Evolutionary conservation across 495 filamentous ascomycete species (phyloP).

Genomic region (Aspergillus leporis): DNA sequence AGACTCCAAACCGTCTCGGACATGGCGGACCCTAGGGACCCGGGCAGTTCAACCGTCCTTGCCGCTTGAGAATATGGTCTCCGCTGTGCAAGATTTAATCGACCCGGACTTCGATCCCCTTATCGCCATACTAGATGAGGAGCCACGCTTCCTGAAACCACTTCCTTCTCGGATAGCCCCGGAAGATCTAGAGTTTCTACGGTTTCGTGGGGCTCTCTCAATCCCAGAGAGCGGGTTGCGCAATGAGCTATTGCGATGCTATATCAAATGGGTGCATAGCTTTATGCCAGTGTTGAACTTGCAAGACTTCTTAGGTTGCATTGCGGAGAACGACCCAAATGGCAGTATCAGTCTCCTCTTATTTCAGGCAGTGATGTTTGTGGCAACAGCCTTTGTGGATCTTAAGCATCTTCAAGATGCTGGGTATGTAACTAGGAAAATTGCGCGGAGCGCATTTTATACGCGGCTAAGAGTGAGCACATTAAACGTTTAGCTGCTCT

Average conservation of each 20-base stretch:
- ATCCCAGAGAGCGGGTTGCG: slow-evolving; percentile 65
- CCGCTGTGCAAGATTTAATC: slow-evolving; percentile 44
- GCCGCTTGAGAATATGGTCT: slow-evolving; percentile 44
- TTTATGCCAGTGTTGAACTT: slow-evolving; percentile 82
- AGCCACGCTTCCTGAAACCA: slow-evolving; percentile 54
- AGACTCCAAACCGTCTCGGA: slow-evolving; percentile 28
- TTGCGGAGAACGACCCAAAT: slow-evolving; percentile 58
- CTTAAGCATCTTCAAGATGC: slow-evolving; percentile 63
- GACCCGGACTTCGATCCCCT: slow-evolving; percentile 48
- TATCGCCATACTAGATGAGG: slow-evolving; percentile 43
- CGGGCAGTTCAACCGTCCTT: slow-evolving; percentile 37
- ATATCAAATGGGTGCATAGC: slow-evolving; percentile 81
- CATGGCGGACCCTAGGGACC: slow-evolving; percentile 33
- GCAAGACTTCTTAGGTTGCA: slow-evolving; percentile 63
- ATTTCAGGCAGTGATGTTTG: slow-evolving; percentile 81
- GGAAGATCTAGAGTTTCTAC: slow-evolving; percentile 72
- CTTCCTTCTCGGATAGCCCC: slow-evolving; percentile 53
- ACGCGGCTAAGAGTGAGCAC: slow-evolving; percentile 67
- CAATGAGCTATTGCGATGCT: slow-evolving; percentile 69
- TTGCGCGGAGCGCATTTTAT: slow-evolving; percentile 75
- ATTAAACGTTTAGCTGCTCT: not conserved
- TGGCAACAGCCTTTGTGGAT: slow-evolving; percentile 74
- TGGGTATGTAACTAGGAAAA: slow-evolving; percentile 68
- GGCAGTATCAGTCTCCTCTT: slow-evolving; percentile 71
- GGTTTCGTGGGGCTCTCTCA: slow-evolving; percentile 69